These are phyloP conservation scores for Boletus sp. DNA, from an alignment of 768 basidiomycete species.

Conservation along the genomic window DNA sequence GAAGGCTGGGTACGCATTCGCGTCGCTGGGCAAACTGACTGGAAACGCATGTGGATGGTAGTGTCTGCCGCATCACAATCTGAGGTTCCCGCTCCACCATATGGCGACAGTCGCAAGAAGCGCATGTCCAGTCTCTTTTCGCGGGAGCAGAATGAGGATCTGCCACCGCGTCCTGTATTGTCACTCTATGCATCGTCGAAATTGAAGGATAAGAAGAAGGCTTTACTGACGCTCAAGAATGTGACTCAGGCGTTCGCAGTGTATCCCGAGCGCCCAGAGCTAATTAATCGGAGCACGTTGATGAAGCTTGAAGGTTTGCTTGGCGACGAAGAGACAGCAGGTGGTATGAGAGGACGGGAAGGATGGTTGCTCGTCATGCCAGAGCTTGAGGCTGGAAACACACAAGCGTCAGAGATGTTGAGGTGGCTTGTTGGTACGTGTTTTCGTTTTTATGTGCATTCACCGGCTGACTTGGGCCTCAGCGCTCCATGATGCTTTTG, in stretches of 20 bases:
- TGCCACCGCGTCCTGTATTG: slow-evolving; percentile 40
- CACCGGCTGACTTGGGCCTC: slow-evolving; percentile 12
- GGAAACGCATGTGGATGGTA: slow-evolving; percentile 89
- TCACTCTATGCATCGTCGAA: slow-evolving; percentile 62
- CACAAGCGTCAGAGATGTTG: slow-evolving; percentile 77
- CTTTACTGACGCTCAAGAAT: slow-evolving; percentile 63
- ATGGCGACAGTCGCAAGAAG: slow-evolving; percentile 36
- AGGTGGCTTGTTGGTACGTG: slow-evolving; percentile 83
- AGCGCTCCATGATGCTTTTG: slow-evolving; percentile 85
- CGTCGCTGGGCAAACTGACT: slow-evolving; percentile 95
- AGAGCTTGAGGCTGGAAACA: slow-evolving; percentile 61
- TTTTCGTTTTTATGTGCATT: neutral
- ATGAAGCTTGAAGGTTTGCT: slow-evolving; percentile 89
- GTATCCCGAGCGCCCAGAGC: slow-evolving; percentile 91
- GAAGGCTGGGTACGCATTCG: slow-evolving; percentile 92
- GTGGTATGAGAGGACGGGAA: slow-evolving; percentile 63
- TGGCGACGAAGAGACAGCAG: slow-evolving; percentile 72
- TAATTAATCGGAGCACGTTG: slow-evolving; percentile 84
- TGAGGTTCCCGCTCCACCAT: slow-evolving; percentile 18
- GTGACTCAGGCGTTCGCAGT: slow-evolving; percentile 90
- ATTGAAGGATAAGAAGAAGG: slow-evolving; percentile 69
- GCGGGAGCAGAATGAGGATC: slow-evolving; percentile 42
- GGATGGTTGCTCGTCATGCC: slow-evolving; percentile 93
- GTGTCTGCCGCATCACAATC: slow-evolving; percentile 49
- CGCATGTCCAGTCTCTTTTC: slow-evolving; percentile 67